Percentiles rank a stretch among this genome's conserved stretches.
phyloP scores from a whole-genome alignment of 1,139 yeast species.

The Yamadazyma atmosphaerica region DNA sequence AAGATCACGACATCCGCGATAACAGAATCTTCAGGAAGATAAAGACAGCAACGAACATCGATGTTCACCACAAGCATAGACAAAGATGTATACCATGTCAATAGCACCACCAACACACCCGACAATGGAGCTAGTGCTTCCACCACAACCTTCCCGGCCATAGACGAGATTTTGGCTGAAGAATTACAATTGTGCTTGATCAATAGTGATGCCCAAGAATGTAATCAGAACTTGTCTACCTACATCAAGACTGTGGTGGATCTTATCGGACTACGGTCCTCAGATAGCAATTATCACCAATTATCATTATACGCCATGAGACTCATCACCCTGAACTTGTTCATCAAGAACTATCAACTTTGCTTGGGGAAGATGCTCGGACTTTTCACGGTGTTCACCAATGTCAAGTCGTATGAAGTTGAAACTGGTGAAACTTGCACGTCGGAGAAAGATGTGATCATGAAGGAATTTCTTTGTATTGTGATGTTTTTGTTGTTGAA shows the following conservation, averaged over 20 bases:
- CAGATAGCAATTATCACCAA: constrained; percentile 25
- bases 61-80: no score
- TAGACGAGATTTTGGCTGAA: constrained; percentile 14
- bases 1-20: no score
- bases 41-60: no score
- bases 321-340: constrained; percentile 40
- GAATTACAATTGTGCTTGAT: constrained; percentile 25
- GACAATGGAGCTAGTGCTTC: no score
- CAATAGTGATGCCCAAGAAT: constrained; percentile 42
- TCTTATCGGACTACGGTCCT: constrained; percentile 19
- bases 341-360: constrained; percentile 35
- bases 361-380: constrained; percentile 45
- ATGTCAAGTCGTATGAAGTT: constrained; percentile 16
- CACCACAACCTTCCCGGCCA: constrained; percentile 1
- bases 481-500: constrained; percentile 35
- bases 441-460: constrained; percentile 12
- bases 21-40: no score
- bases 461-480: constrained; percentile 41
- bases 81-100: no score
- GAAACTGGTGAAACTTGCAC: constrained; percentile 8
- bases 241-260: constrained; percentile 39
- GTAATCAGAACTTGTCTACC: constrained; percentile 40
- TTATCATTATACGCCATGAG: constrained; percentile 37
- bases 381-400: constrained; percentile 31
- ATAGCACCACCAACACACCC: no score